Evolutionary conservation across 2,329 filamentous ascomycete genomes (phyloP), one percentile per base, ranked within the genome.

Genomic region (Colletotrichum orchidophilum): DNA sequence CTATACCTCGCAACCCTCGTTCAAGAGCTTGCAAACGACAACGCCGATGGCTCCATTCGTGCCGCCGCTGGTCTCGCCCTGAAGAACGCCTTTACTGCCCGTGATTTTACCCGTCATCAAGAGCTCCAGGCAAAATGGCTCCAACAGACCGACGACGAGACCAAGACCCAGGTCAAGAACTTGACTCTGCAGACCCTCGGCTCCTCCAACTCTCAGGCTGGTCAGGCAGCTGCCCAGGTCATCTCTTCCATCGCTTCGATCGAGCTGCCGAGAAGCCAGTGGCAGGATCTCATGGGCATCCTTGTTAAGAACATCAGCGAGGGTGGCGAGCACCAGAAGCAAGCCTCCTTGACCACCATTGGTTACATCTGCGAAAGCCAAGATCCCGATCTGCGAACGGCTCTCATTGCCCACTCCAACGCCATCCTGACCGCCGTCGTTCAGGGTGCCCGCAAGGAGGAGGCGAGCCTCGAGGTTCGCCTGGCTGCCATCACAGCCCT

Each of bases 311-410:
- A 96, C 82, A 95, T 99, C 75, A 96, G 94, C 81, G 90, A 92
- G 75, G 96, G 96, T 75, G 90, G 88, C 77, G 93, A 95, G 79
- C 91, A 95, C 83, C 91, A 97, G 81, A 99, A 98, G 87, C 95
- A 98, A 85, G 89, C 95, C 52, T 98, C 96, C 54, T 86, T 99
- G 78, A 96, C 94, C 69, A 93, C 96, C n/a, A 98, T 99, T 82
- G 96, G 96, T 76, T 99, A 96, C 85, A 96, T 99, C 78, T 99
- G 96, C 88, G 96, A 99, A 83, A 96, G 93, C 77, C 94, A 97
- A 79, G 96, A 99, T 79, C 80, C 89, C 59, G 95, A 98, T 72
- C 89, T 99, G 62, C 90, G 96, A 75, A 89, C 93, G 73, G 92
- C 93, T 81, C 84, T 98, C 78, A 88, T 93, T 75, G 87, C 92